Evolutionary conservation across 2,329 filamentous ascomycete genomes (phyloP).

Genomic region (Magnaporthiopsis poae): DNA sequence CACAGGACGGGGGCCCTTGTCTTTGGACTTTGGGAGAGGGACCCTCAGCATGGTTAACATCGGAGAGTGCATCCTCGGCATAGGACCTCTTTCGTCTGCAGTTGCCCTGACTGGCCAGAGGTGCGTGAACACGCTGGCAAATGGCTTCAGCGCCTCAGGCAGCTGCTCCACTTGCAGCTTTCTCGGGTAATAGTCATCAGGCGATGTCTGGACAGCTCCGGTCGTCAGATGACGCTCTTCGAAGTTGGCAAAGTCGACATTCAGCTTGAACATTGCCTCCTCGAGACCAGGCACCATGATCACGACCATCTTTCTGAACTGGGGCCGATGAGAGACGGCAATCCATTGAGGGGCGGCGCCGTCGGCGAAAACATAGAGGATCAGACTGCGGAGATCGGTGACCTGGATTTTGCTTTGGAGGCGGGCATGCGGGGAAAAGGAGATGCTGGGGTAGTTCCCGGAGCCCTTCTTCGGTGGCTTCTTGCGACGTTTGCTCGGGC

Average conservation of each 20-base stretch:
- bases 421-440: slow-evolving; percentile 47
- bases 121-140: slow-evolving; percentile 75
- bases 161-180: slow-evolving; percentile 40
- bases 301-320: slow-evolving; percentile 70
- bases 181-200: slow-evolving; percentile 52
- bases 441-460: slow-evolving; percentile 49
- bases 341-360: slow-evolving; percentile 57
- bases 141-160: slow-evolving; percentile 47
- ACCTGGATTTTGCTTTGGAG: slow-evolving; percentile 54
- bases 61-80: slow-evolving; percentile 75
- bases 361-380: slow-evolving; percentile 59
- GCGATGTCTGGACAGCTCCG: slow-evolving; percentile 29
- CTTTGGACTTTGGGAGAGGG: slow-evolving; percentile 57
- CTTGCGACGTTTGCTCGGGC: slow-evolving; percentile 48
- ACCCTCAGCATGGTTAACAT: slow-evolving; percentile 73
- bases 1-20: slow-evolving; percentile 52
- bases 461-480: slow-evolving; percentile 48
- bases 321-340: slow-evolving; percentile 49
- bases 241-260: slow-evolving; percentile 39
- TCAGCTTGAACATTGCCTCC: slow-evolving; percentile 72
- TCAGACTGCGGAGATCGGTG: slow-evolving; percentile 51
- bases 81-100: slow-evolving; percentile 60
- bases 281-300: slow-evolving; percentile 90
- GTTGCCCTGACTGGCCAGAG: slow-evolving; percentile 83
- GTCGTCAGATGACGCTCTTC: slow-evolving; percentile 17